Base-by-base conservation (phyloP, 768 basidiomycete genomes). In the Hysterangium stoloniferum region DNA sequence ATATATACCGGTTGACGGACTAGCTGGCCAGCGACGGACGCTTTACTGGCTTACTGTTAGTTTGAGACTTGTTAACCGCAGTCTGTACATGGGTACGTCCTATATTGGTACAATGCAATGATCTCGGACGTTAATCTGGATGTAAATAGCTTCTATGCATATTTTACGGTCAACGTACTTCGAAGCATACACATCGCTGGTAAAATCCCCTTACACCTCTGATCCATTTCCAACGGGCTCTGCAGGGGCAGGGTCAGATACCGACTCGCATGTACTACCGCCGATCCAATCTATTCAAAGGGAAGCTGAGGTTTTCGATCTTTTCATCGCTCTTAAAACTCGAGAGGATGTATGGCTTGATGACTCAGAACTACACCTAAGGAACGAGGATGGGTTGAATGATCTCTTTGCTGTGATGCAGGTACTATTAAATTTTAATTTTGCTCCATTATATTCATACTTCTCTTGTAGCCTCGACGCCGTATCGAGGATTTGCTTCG, bases 101-200 rank as follows among this genome's bases (percentile, higher is more conserved):
- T 20, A 22, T 45, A 7, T 15, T 36, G 11, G 20, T 37, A n/a
- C n/a, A n/a, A n/a, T n/a, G n/a, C n/a, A n/a, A n/a, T 6, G 27
- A 37, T 29, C 17, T 41, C 7, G 4, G 48, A 19, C 17, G 20
- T 5, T n/a, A 28, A 12, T 31, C n/a, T n/a, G n/a, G n/a, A n/a
- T n/a, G n/a, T n/a, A n/a, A n/a, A 37, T 43, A 82, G 84, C 86
- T 11, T 86, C 77, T 65, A 90, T 88, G 86, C 80, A 89, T 57
- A 75, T 90, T 54, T 73, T 92, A 4, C 77, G 89, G 32, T 84
- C 82, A 0, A 78, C 79, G 0, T 89, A 88, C 63, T 69, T 91
- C 36, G 76, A 79, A 5, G 68, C 76, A 0, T 92, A 91, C 61
- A 65, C 67, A 20, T 67, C 71, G 13, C 73, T 83, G 40, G 71